Conservation (phyloP, 208 protist genomes). For the Crithidia acanthocephali region DNA sequence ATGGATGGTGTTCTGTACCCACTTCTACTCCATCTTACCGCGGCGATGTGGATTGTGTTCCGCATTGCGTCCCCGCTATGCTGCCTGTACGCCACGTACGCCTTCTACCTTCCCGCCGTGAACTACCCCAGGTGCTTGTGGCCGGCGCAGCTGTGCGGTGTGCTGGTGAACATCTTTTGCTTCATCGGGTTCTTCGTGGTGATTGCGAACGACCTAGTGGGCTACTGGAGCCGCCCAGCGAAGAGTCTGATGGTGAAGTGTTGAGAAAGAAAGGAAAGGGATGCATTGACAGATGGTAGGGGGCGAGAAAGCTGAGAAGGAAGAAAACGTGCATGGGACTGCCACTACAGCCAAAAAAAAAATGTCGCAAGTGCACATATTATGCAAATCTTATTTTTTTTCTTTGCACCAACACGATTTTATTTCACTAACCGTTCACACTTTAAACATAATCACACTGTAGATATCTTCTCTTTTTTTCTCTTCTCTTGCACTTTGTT, state of each 20-base stretch:
- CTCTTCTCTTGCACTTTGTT: neutral
- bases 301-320: neutral
- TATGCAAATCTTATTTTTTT: no score
- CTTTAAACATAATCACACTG: no score
- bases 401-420: no score
- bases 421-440: no score
- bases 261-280: neutral
- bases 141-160: constrained; percentile 42
- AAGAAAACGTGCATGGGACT: neutral
- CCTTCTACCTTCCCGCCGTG: constrained; percentile 32
- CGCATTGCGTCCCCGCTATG: constrained; percentile 41
- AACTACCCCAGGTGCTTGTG: constrained; percentile 29
- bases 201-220: constrained; percentile 21
- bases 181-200: constrained; percentile 44
- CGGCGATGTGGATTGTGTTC: constrained; percentile 48
- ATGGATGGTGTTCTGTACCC: constrained; percentile 21
- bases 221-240: constrained; percentile 5
- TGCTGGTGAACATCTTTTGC: constrained; percentile 56
- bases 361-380: no score
- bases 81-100: constrained; percentile 37
- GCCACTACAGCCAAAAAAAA: no score
- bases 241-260: neutral
- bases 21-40: constrained; percentile 35
- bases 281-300: neutral
- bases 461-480: no score